phyloP scores from a whole-genome alignment of 2,329 filamentous ascomycete genomes.

The Rhytidhysteron rufulum region DNA sequence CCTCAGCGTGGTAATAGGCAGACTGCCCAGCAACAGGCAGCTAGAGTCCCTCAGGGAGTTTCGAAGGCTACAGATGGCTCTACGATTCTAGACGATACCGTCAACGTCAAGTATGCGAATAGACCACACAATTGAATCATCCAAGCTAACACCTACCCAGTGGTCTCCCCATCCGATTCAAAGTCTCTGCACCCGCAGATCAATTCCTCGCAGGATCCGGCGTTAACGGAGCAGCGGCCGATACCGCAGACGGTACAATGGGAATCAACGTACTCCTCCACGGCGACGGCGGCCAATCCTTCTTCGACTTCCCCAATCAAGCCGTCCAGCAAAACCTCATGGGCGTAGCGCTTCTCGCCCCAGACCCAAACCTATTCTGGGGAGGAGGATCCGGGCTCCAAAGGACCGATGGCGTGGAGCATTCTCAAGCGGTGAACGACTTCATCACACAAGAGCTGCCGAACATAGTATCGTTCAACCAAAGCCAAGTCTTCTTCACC shows the following conservation, averaged over 20 bases:
- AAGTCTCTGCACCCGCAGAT: slow-evolving; percentile 52
- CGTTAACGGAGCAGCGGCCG: slow-evolving; percentile 45
- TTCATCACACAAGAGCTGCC: slow-evolving; percentile 50
- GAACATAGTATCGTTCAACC: slow-evolving; percentile 52
- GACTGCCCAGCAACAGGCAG: slow-evolving; percentile 32
- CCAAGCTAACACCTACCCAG: slow-evolving; percentile 25
- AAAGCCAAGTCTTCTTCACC: slow-evolving; percentile 53
- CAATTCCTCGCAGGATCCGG: slow-evolving; percentile 51
- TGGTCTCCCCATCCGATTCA: slow-evolving; percentile 54
- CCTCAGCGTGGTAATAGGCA: slow-evolving; percentile 2
- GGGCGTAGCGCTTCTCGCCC: slow-evolving; percentile 53
- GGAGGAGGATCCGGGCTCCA: slow-evolving; percentile 51
- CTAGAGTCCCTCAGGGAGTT: slow-evolving; percentile 32
- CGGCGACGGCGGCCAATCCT: slow-evolving; percentile 57
- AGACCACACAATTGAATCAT: too few relatives aligned
- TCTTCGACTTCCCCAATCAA: slow-evolving; percentile 57
- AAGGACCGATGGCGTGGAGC: slow-evolving; percentile 53
- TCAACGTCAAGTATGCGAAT: slow-evolving; percentile 48
- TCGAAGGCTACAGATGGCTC: slow-evolving; percentile 51
- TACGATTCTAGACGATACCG: slow-evolving; percentile 54
- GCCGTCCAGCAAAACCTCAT: slow-evolving; percentile 49
- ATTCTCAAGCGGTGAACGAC: slow-evolving; percentile 54
- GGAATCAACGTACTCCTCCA: slow-evolving; percentile 58
- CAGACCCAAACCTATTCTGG: slow-evolving; percentile 56
- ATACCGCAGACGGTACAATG: slow-evolving; percentile 32